Percentiles rank a stretch among this genome's conserved stretches.
Evolutionary conservation across 106 monocot genomes (phyloP).

Genomic region (Platanthera zijinensis): DNA sequence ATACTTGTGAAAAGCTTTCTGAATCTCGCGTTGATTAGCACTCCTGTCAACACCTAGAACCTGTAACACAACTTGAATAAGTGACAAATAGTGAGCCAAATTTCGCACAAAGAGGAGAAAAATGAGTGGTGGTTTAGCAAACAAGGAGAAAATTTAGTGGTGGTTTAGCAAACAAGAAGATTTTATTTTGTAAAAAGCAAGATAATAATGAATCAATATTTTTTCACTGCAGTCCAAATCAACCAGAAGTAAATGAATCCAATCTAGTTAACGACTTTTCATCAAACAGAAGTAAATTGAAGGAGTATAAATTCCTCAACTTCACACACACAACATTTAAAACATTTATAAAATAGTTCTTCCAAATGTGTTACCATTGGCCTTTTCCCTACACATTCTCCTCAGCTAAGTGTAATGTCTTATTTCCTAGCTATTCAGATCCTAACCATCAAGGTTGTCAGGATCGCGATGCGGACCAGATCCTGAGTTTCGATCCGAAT

Average conservation of each 20-base stretch:
- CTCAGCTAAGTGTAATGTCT: too few species aligned
- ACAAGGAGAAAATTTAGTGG: background rate
- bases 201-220: too few species aligned
- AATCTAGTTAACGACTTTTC: background rate
- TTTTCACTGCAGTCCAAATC: too few species aligned
- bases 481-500: too few species aligned
- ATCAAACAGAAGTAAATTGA: background rate
- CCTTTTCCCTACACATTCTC: too few species aligned
- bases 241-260: background rate
- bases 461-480: too few species aligned
- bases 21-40: slow-evolving; percentile 85
- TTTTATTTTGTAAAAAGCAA: too few species aligned
- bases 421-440: too few species aligned
- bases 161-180: background rate
- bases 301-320: background rate
- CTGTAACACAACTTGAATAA: slow-evolving; percentile 24
- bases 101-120: background rate
- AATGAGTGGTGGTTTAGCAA: background rate
- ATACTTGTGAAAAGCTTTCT: slow-evolving; percentile 97
- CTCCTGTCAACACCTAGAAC: slow-evolving; percentile 87
- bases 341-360: too few species aligned
- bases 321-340: too few species aligned
- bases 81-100: background rate
- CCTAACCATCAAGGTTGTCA: too few species aligned
- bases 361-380: too few species aligned